Conservation (phyloP, 306 rosid genomes). For the Malus sieversii region DNA sequence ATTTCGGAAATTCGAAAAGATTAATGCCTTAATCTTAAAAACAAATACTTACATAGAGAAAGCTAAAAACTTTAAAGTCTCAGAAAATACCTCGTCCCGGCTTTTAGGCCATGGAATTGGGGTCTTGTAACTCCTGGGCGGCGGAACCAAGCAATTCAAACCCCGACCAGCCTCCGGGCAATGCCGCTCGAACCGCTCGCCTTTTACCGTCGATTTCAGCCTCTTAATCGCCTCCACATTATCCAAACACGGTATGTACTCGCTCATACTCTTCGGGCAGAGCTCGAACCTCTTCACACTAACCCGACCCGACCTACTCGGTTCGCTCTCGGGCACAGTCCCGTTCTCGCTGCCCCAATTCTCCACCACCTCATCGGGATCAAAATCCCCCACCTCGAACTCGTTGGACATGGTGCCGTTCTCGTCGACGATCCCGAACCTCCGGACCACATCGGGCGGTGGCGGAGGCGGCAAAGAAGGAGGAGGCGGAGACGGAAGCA, state of each 20-base stretch:
- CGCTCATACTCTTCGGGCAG: slow-evolving; percentile 53
- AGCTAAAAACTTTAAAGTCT: neutral
- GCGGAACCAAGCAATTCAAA: slow-evolving; percentile 83
- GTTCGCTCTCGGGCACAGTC: slow-evolving; percentile 24
- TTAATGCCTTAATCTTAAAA: neutral
- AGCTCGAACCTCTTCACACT: slow-evolving; percentile 43
- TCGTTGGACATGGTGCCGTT: slow-evolving; percentile 83
- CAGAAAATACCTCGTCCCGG: slow-evolving; percentile 69
- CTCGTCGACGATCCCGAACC: slow-evolving; percentile 68
- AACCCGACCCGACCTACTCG: slow-evolving; percentile 14
- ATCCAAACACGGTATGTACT: slow-evolving; percentile 92
- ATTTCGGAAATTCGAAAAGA: slow-evolving; percentile 4
- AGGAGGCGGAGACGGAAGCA: neutral
- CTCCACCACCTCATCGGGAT: slow-evolving; percentile 53
- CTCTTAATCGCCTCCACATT: slow-evolving; percentile 51
- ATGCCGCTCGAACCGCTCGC: slow-evolving; percentile 76
- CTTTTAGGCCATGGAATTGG: slow-evolving; percentile 95
- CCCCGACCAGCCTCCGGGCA: slow-evolving; percentile 48
- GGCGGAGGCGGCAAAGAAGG: slow-evolving; percentile 21
- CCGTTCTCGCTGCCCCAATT: slow-evolving; percentile 64
- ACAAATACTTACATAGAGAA: neutral
- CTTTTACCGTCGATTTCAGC: slow-evolving; percentile 57
- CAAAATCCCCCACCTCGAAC: slow-evolving; percentile 67
- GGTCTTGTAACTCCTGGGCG: slow-evolving; percentile 60
- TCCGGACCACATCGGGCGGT: slow-evolving; percentile 20